Base-by-base conservation (phyloP, 2,329 filamentous ascomycete genomes). In the Cordyceps cateniannulata region DNA sequence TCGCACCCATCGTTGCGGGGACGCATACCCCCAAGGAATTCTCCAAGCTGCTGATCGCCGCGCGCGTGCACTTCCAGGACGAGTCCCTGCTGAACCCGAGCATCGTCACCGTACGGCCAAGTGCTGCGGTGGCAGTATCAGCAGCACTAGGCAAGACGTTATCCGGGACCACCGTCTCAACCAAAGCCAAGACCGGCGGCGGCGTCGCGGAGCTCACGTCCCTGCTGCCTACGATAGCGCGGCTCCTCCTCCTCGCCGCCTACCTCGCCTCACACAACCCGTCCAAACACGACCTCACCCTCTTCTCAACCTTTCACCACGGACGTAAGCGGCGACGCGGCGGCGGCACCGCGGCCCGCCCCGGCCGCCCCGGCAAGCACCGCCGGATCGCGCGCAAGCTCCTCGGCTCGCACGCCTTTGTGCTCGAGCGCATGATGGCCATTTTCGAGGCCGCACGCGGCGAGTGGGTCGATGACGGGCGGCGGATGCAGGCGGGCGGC, bases 221-320 rank as follows among this genome's bases (percentile, higher is more conserved):
- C 25, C 77, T 85, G 5, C 79, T 95, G 6, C 90, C 90, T 0
- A 87, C 86, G 59, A 89, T 87, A 54, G 87, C 90, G 2, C 87
- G 89, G 45, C 82, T 90, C 58, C 80, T 93, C 29, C 82, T 95
- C 12, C 80, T 92, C 27, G 85, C 90, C 40, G 87, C 90, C 3
- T 95, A 95, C 73, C 83, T 95, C 3, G 88, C 90, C 56, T 91
- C 89, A 1, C 90, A 91, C 79, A 95, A 93, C 71, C 84, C 88
- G 16, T 76, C 88, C 1, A 82, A 85, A n/a, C 85, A 89, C 69
- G 90, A 95, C 71, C 76, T 85, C 5, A 80, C 85, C 1, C 85
- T 91, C 69, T 95, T 95, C 77, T 91, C 89, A 66, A 91, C 89
- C 14, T 81, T 84, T 68, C 81, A 86, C 61, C 73, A 85, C 71